Evolutionary conservation across 768 basidiomycete genomes (phyloP).

Genomic region (Trametes cinnabarina): DNA sequence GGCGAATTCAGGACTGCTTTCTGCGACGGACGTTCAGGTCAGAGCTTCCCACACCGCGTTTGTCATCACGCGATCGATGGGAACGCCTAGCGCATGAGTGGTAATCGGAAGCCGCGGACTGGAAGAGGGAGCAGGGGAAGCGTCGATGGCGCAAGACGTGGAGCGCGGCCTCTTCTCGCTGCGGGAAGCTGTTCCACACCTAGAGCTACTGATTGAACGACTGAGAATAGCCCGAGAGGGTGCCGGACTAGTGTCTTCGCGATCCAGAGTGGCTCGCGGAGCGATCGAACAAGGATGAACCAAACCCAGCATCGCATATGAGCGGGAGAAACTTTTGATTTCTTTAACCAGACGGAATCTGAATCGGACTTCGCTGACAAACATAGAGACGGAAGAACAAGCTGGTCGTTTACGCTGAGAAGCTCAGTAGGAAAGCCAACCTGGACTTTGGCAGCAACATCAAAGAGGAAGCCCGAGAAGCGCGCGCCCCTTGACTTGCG

Average conservation of each 20-base stretch:
- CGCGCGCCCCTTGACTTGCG: not conserved
- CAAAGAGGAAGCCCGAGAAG: not conserved
- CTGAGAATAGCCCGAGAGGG: not conserved
- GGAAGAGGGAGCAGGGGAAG: slow-evolving; percentile 10
- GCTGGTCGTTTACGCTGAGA: not conserved
- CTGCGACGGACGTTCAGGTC: not conserved
- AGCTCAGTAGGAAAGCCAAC: not conserved
- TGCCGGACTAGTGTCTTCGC: not conserved
- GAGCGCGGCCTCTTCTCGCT: slow-evolving; percentile 6
- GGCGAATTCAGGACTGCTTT: not conserved
- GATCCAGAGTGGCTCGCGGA: not conserved
- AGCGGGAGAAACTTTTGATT: not conserved
- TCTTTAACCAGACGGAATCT: not conserved
- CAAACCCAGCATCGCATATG: no score
- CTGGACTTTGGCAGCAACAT: slow-evolving; percentile 1
- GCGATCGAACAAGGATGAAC: not conserved
- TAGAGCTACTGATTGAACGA: not conserved
- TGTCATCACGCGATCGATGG: slow-evolving; percentile 19
- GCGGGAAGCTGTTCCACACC: slow-evolving; percentile 12
- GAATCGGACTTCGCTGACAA: not conserved
- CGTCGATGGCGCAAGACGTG: slow-evolving; percentile 17
- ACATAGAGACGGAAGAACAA: not conserved
- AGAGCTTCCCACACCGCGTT: slow-evolving; percentile 10
- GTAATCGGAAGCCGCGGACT: slow-evolving; percentile 19
- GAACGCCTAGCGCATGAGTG: slow-evolving; percentile 7